Base-by-base conservation (phyloP, 495 filamentous ascomycete genomes). In the Daldinia vernicosa region DNA sequence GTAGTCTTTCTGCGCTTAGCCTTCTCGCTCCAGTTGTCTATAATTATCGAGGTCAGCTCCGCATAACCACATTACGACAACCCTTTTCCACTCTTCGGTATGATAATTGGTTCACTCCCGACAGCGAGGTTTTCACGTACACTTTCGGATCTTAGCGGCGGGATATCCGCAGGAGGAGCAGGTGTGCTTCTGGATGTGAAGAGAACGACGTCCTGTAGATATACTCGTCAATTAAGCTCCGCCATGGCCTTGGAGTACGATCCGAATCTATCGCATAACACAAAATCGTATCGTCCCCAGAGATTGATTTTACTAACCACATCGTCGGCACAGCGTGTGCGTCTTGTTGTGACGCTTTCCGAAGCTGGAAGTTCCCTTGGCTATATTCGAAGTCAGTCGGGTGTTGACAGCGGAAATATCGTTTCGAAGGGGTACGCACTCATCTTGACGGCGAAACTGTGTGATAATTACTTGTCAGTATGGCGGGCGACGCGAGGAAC, bases 291-390 rank as follows among this genome's bases (percentile, higher is more conserved):
- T 74, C n/a, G 27, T 40, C 63, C 24, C 3, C 55, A 56, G 19
- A 56, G 19, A 7, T 24, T 50, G 55, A 68, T 61, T 57, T 53
- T 62, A 87, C 92, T 87, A 82, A 97, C 95, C 95, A 91, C 95
- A 99, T 84, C 95, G 96, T 88, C 96, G 90, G 92, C 95, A 99
- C 82, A 99, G 89, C 77, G 93, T 95, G 89, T 99, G 95, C 84
- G 96, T 93, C 88, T 99, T 99, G 88, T 95, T 99, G 89, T 99
- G 93, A 89, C 93, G 93, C 89, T 95, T 95, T 84, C 94, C 94
- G 84, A 97, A 97, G 87, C 91, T 93, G 82, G 91, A 93, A 80
- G 94, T 97, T 89, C 94, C 94, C 92, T 97, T 97, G 81, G 86
- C 84, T 85, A 72, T 76, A 75, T 64, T 74, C 47, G 64, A 39